Base-by-base conservation (phyloP, 2,329 filamentous ascomycete species). In the Aspergillus texensis region DNA sequence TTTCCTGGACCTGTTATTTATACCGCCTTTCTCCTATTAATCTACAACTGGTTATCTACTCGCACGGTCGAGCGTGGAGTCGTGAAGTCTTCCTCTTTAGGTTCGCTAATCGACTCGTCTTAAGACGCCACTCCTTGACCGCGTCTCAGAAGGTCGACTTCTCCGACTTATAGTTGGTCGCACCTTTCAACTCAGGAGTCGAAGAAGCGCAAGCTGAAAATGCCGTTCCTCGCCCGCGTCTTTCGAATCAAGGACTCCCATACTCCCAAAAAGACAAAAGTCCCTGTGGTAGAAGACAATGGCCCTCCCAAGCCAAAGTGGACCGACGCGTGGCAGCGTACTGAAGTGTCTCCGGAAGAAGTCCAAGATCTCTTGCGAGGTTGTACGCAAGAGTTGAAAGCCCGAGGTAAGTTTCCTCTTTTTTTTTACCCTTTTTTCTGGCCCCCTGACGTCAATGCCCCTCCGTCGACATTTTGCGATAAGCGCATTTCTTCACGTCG, bases 341-440 rank as follows among this genome's bases (percentile, higher is more conserved):
- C 86, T 60, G 87, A 89, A 54, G 89, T 99, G 68, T 90, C 92
- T 59, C 91, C 94, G 6, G 93, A 97, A 69, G 95, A 99, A 81
- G 89, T 99, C 55, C 90, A 94, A 72, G 93, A 97, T 75, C 82
- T 99, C 66, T 84, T 98, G 58, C 87, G 89, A 75, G 88, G 89
- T 69, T 97, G 93, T 81, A 96, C 94, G 12, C 85, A 89, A 61
- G 95, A 99, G 81, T 87, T 99, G 78, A 99, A 98, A 82, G 90
- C 91, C 65, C 88, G 94, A 91, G 94, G 94, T 97, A 88, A 71
- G 87, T 80, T 54, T 41, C 26, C 48, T 30, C 67, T 39, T 68
- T 32, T 30, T 60, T 58, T 70, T 28, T 58, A 21, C 4, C n/a
- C 1, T 45, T 24, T 24, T 24, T 21, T 46, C 0, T 19, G 34